Base-by-base conservation (phyloP, 2,329 filamentous ascomycete genomes). In the Pseudogymnoascus sp. region DNA sequence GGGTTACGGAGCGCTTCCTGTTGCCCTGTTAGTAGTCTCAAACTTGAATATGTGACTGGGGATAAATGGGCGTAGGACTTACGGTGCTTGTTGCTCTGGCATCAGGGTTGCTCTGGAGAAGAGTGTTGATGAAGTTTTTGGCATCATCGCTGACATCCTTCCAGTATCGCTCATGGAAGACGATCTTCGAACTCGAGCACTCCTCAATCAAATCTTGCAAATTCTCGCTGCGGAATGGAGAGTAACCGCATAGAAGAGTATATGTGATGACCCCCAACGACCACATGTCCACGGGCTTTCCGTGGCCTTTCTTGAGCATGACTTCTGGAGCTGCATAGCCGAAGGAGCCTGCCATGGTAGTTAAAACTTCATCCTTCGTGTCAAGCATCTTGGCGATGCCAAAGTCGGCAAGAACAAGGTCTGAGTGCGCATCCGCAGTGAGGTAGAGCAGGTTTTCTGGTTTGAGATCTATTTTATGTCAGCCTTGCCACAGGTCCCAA, bases 221-320 rank as follows among this genome's bases (percentile, higher is more conserved):
- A 72, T 90, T 96, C 79, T 99, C 95, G 66, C 92, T 95, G 69
- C 95, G 88, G 84, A 99, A 99, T 19, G 95, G 95, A 50, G 93
- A 97, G 80, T 99, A 99, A 69, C 95, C 95, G 75, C 96, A 99
- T 61, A 99, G 89, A 29, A 99, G 83, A 15, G 95, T 99, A 78
- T 99, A 99, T 44, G 95, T 97, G 72, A 99, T 99, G 72, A 99
- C 95, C 66, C 95, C 95, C 77, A 99, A 84, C 2, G 95, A 97
- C 95, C 95, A 99, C 91, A 99, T 96, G 74, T 99, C 95, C 35
- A 97, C 95, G 4, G 95, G 91, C 77, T 97, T 99, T 74, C 95
- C 95, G 75, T 99, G 96, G 19, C 95, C 95, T 73, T 91, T 88
- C 82, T 97, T 97, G 68, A 96, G 82, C 95, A 99, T 99, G 65